A percentile compares a stretch with the other conserved stretches of the same genome.
Evolutionary conservation across 495 filamentous ascomycete genomes (phyloP).

Genomic region (Talaromyces borbonicus): DNA sequence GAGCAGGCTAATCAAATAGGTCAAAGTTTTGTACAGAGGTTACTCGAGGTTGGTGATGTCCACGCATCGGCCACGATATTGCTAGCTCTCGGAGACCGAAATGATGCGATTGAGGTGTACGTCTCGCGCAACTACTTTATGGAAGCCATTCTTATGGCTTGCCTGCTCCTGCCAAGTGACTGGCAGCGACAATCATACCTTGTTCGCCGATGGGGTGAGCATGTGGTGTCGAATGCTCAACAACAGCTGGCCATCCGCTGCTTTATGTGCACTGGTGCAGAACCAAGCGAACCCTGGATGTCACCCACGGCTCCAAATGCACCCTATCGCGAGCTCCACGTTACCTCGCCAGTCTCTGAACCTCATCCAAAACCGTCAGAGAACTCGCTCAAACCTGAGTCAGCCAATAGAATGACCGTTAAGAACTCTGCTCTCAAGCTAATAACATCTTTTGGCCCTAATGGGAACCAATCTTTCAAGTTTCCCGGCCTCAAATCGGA

Average conservation of each 20-base stretch:
- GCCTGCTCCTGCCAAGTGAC: conserved; percentile 60
- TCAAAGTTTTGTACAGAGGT: conserved; percentile 81
- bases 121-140: conserved; percentile 83
- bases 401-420: conserved; percentile 33
- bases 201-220: conserved; percentile 90
- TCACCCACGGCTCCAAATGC: conserved; percentile 69
- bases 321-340: conserved; percentile 22
- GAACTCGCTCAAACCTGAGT: conserved; percentile 16
- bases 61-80: conserved; percentile 87
- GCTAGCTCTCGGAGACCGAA: conserved; percentile 81
- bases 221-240: conserved; percentile 75
- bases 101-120: conserved; percentile 95
- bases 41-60: conserved; percentile 82
- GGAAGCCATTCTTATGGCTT: conserved; percentile 79
- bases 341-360: conserved; percentile 37
- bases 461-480: conserved; percentile 45
- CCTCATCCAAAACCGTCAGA: conserved; percentile 24
- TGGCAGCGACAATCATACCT: conserved; percentile 87
- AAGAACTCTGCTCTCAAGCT: conserved; percentile 86
- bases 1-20: conserved; percentile 83
- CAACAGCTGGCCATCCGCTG: conserved; percentile 87
- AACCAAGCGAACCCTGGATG: conserved; percentile 72
- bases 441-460: conserved; percentile 75
- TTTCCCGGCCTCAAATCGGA: conserved; percentile 59
- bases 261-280: conserved; percentile 70